Evolutionary conservation across 2,329 filamentous ascomycete species (phyloP), one percentile per base, ranked within the genome.

Genomic region (Aureobasidium sp.): DNA sequence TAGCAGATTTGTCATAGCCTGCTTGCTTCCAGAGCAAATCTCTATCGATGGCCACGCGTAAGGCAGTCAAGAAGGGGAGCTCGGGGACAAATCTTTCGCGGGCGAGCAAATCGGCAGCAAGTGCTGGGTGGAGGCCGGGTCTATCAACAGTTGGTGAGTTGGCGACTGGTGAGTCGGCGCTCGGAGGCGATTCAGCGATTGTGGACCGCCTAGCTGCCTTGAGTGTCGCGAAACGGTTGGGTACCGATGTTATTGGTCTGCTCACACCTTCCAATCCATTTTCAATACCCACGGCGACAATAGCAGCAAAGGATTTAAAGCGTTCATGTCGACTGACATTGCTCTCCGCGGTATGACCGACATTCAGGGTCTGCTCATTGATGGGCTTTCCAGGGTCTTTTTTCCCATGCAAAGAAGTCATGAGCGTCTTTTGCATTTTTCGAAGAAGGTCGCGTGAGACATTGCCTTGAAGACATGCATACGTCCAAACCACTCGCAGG

Each of bases 401-500:
- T 15, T 29, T 6, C 5, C 24, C 24, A 31, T 27, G 44, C 15
- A 33, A 22, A 22, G 44, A 15, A 3, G 8, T 17, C 5, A 17
- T 12, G 2, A 60, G n/a, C 6, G 29, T 49, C 33, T 33, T 50
- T 50, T 50, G 22, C 56, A 60, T 52, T 14, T 44, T 40, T 11
- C 9, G n/a, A 9, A 42, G n/a, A 11, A 60, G 17, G 6, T 24
- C 22, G n/a, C 44, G 56, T 5, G 50, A 49, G 6, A 69, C 64
- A 17, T 69, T 58, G 3, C 70, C 70, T 22, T 63, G 53, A 17
- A 66, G 64, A 61, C 70, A 72, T 17, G 70, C 70, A 62, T 73
- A 71, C 8, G 69, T 67, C 71, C 71, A 74, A 19, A 73, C 60
- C 1, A 72, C 68, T 19, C 70, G 65, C n/a, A 70, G 57, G 50